Base-by-base conservation (phyloP, 495 filamentous ascomycete species). In the Corynascus novoguineensis region DNA sequence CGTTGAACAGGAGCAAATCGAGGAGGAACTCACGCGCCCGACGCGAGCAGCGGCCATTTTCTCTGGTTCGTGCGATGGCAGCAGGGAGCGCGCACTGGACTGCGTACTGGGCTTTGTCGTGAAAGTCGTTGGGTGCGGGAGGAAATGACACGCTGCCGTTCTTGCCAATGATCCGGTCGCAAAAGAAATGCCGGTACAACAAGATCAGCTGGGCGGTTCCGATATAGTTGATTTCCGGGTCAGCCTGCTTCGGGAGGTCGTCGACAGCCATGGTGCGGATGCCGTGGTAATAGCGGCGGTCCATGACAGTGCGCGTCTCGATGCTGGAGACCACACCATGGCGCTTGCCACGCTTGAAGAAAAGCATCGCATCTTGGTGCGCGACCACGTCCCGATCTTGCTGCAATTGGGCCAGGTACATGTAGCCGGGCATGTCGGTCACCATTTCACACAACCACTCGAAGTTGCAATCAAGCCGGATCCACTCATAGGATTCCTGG, bases 401-500 rank as follows among this genome's bases (percentile, higher is more conserved):
- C 64, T 99, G 93, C 41, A 99, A 75, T 67, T 99, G 93, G 1
- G 93, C 97, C 52, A 96, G 78, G 66, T 90, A 96, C 93, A 99
- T 99, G 75, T 97, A 97, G 2, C 86, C 80, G 8, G 89, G 90
- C 83, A 96, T 88, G 29, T 80, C 83, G 47, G 92, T 78, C 15
- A 71, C 65, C 38, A 83, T 82, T 50, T 86, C 86, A 73, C 88
- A 92, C 37, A 97, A 83, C 93, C 93, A 99, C 66, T 99, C 93
- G 62, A 97, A 97, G 70, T 99, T 93, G 19, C 92, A 90, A 71
- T 99, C 93, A 79, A 97, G 88, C 15, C 93, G 84, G 57, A 97
- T 93, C 93, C 93, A 99, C 68, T 99, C 93, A 66, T 97, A 99
- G 3, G 87, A 93, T 66, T 99, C 93, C 51, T 90, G 84, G 37